Evolutionary conservation across 257 asterid species (phyloP), one percentile per base, ranked within the genome.

Genomic region (Linaria vulgaris): DNA sequence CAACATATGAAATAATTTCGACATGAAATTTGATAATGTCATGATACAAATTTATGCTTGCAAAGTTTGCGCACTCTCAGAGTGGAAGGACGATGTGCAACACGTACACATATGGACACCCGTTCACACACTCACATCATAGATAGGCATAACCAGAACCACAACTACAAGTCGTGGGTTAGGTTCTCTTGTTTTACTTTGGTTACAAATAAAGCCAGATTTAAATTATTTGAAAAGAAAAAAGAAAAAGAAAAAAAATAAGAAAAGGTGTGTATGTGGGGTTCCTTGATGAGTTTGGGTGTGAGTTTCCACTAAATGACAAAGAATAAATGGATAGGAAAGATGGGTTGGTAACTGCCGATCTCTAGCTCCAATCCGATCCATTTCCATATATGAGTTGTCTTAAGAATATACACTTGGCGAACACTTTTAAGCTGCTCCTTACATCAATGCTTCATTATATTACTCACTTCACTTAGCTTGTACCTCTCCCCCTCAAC

Each of bases 301-400:
- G 62, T 77, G 38, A 54, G 56, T 66, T 74, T 61, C 66, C 71
- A 82, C 61, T 82, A 77, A 77, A 77, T 81, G 83, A 69, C 72
- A 74, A 72, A 47, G 86, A 79, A 84, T 70, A 77, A 80, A 77
- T 63, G 90, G 84, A 82, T 74, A 64, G 72, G 79, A 82, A 85
- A 72, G 82, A 79, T 79, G 79, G 80, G 78, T 68, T 67, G 78
- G 84, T 82, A 84, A 79, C 76, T 71, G 87, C 81, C 79, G 53
- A 69, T 72, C 64, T 68, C 64, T n/a, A n/a, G n/a, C n/a, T 61
- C 69, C 82, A 77, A 75, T 67, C 74, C 76, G 61, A 60, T 72
- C 71, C 74, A 25, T 65, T 6, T 44, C 13, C 61, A 70, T 72
- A 21, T 38, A 46, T 48, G 62, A 23, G n/a, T 16, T 19, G 17